Conservation (phyloP, 768 basidiomycete species). For the Lactarius evosmus region DNA sequence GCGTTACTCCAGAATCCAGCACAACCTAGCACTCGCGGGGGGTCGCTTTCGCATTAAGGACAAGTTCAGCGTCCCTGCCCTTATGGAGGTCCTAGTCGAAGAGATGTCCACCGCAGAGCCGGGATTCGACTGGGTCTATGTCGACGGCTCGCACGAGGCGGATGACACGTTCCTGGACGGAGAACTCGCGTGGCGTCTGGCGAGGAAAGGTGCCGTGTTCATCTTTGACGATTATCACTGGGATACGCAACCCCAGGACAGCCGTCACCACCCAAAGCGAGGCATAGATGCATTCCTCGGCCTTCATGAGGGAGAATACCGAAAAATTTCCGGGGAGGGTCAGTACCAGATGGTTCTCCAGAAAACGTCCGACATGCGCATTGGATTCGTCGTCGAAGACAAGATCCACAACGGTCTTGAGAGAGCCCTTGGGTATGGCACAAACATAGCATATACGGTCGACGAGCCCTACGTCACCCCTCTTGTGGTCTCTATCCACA, state of each 20-base stretch:
- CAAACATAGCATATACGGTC: conserved; percentile 46
- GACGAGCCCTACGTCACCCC: conserved; percentile 47
- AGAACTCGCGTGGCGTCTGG: conserved; percentile 55
- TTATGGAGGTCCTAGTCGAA: conserved; percentile 47
- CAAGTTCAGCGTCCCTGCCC: conserved; percentile 52
- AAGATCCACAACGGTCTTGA: conserved; percentile 11
- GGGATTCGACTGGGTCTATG: conserved; percentile 58
- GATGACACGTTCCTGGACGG: conserved; percentile 61
- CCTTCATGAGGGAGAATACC: conserved; percentile 50
- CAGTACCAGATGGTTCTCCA: conserved; percentile 53
- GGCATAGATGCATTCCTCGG: conserved; percentile 54
- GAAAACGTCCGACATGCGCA: conserved; percentile 50
- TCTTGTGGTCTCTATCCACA: conserved; percentile 47
- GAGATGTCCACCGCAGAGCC: conserved; percentile 37
- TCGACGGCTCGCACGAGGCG: conserved; percentile 58
- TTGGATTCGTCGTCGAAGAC: conserved; percentile 45
- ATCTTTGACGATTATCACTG: conserved; percentile 60
- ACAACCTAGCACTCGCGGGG: conserved; percentile 48
- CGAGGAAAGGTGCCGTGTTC: conserved; percentile 47
- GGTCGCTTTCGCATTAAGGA: conserved; percentile 45
- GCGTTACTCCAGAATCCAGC: conserved; percentile 42
- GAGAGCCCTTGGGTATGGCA: conserved; percentile 42
- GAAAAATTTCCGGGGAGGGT: conserved; percentile 37
- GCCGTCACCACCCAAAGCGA: conserved; percentile 52
- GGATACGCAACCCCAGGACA: conserved; percentile 46